phyloP scores from a whole-genome alignment of 192 early-diverging fungal species.

The Umbelopsis ramanniana region DNA sequence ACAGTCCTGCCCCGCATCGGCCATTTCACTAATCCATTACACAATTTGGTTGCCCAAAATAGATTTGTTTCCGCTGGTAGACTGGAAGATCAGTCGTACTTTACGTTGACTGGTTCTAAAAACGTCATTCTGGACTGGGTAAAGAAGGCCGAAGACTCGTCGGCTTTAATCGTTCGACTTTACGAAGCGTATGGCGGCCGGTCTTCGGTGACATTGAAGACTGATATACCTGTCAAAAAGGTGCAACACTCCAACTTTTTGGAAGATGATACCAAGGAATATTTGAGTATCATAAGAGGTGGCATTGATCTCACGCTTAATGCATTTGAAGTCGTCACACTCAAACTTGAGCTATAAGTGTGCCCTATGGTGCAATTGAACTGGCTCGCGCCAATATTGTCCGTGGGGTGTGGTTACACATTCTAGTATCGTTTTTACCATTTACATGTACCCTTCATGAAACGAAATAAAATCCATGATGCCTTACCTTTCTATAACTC shows the following conservation, averaged over 20 bases:
- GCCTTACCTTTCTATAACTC: too few relatives aligned
- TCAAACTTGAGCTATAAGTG: conserved; percentile 42
- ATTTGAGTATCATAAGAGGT: conserved; percentile 38
- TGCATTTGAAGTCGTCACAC: conserved; percentile 70
- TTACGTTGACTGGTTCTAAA: conserved; percentile 43
- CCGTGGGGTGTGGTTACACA: too few relatives aligned
- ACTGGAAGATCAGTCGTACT: conserved; percentile 25
- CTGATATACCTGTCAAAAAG: conserved; percentile 50
- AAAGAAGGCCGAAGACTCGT: conserved; percentile 82
- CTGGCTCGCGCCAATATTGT: too few relatives aligned
- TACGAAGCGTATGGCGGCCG: conserved; percentile 94
- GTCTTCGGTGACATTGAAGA: conserved; percentile 53
- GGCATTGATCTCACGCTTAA: conserved; percentile 49
- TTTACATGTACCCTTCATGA: too few relatives aligned
- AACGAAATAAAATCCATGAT: too few relatives aligned
- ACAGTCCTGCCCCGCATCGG: too few relatives aligned
- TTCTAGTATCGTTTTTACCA: too few relatives aligned
- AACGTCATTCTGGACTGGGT: conserved; percentile 92
- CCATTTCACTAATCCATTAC: neutral
- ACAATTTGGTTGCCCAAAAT: neutral
- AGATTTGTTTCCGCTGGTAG: conserved; percentile 2
- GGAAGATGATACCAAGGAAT: conserved; percentile 63
- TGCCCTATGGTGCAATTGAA: too few relatives aligned
- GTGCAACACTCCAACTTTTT: conserved; percentile 76
- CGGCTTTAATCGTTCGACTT: conserved; percentile 77